Conservation (phyloP, 108 stramenopile genomes). For the Fragilaria crotonensis region DNA sequence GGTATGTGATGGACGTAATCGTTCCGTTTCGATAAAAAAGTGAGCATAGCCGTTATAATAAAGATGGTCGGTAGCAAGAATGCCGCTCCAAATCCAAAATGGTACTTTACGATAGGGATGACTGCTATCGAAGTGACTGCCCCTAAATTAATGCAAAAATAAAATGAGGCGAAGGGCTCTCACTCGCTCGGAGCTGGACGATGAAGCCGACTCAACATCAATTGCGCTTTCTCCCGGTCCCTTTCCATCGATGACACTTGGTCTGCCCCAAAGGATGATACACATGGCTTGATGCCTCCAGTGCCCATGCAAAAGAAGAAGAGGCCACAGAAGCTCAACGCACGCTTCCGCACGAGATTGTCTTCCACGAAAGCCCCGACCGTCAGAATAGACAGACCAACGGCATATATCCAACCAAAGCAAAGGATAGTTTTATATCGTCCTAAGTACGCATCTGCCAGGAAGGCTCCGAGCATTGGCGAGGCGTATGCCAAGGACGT, state of each 20-base stretch:
- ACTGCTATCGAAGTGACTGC: conserved; percentile 39
- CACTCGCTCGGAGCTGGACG: conserved; percentile 13
- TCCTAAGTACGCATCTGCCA: conserved; percentile 45
- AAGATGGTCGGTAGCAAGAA: conserved; percentile 43
- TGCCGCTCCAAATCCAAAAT: conserved; percentile 45
- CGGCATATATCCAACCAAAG: conserved; percentile 41
- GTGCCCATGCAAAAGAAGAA: conserved; percentile 53
- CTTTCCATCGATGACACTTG: conserved; percentile 20
- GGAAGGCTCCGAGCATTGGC: conserved; percentile 41
- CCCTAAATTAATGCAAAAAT: conserved; percentile 64
- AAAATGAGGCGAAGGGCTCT: conserved; percentile 47
- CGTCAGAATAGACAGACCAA: conserved; percentile 36
- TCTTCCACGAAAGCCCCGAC: conserved; percentile 16
- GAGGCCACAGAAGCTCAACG: conserved; percentile 36
- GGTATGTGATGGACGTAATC: conserved; percentile 16
- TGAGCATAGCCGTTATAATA: conserved; percentile 33
- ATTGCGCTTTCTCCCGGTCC: not conserved
- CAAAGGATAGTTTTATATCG: conserved; percentile 43
- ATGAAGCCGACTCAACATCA: not conserved
- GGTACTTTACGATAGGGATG: conserved; percentile 31
- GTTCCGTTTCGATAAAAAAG: conserved; percentile 27
- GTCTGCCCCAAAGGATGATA: conserved; percentile 62
- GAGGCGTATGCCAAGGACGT: conserved; percentile 41
- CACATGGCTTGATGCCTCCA: conserved; percentile 78
- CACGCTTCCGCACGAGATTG: conserved; percentile 7